Percentiles rank a stretch among this genome's conserved stretches.
These are phyloP conservation scores for Rhododendron griersonianum DNA, from an alignment of 148 eudicot genomes.

Conservation along the genomic window DNA sequence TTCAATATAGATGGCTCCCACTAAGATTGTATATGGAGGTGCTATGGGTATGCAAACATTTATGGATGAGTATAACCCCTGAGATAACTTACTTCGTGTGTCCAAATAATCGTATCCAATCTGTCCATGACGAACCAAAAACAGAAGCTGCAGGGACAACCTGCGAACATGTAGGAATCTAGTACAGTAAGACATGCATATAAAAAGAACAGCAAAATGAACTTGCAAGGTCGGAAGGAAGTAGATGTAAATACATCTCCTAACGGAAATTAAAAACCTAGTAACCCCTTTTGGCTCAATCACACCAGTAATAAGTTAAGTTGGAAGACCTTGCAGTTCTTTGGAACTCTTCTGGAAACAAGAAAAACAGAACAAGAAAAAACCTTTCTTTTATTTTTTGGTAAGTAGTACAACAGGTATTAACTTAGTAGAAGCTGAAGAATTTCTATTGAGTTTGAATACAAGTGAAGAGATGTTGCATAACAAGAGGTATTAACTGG, in stretches of 20 bases:
- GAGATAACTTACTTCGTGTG: conserved; percentile 49
- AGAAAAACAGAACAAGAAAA: neutral
- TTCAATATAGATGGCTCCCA: neutral
- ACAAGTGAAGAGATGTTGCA: conserved; percentile 10
- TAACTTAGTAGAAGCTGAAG: neutral
- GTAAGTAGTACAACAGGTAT: neutral
- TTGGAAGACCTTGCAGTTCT: neutral
- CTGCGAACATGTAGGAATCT: conserved; percentile 32
- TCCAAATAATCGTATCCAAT: conserved; percentile 87
- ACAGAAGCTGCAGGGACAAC: conserved; percentile 81
- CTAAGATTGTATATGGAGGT: neutral
- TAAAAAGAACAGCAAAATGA: neutral
- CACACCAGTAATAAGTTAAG: neutral
- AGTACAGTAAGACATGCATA: neutral
- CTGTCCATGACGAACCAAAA: conserved; percentile 80
- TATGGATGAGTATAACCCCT: neutral
- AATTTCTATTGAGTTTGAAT: neutral
- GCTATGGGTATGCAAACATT: neutral
- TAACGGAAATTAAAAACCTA: neutral
- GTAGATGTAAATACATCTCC: neutral
- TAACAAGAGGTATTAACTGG: conserved; percentile 5
- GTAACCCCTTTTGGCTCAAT: neutral
- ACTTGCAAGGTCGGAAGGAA: neutral
- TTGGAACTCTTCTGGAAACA: neutral
- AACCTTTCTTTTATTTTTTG: neutral